These are phyloP conservation scores for Pseudopithomyces chartarum DNA, from an alignment of 2,329 filamentous ascomycete genomes.

Conservation along the genomic window DNA sequence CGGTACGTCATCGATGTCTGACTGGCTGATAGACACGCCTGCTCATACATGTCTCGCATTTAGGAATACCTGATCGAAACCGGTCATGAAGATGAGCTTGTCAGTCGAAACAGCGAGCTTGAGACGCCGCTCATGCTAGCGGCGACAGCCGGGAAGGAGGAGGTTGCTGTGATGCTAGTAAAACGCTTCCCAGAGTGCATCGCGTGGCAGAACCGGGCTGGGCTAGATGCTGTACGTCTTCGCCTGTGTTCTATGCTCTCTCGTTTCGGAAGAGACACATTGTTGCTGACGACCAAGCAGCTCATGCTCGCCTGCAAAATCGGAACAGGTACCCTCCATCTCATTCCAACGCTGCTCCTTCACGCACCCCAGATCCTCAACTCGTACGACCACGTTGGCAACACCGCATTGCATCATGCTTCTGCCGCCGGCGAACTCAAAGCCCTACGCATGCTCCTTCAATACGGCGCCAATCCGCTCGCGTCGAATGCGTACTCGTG, in stretches of 20 bases:
- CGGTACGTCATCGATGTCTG: slow-evolving; percentile 45
- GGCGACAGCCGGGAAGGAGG: slow-evolving; percentile 69
- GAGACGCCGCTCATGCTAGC: slow-evolving; percentile 85
- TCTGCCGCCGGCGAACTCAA: slow-evolving; percentile 80
- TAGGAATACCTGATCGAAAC: slow-evolving; percentile 69
- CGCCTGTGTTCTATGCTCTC: too few species aligned
- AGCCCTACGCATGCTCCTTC: slow-evolving; percentile 75
- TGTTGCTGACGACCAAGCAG: slow-evolving; percentile 1
- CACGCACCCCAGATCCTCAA: slow-evolving; percentile 34
- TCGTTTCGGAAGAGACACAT: not conserved
- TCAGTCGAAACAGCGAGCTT: slow-evolving; percentile 77
- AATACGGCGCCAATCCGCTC: slow-evolving; percentile 76
- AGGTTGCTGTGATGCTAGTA: slow-evolving; percentile 74
- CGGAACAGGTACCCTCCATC: slow-evolving; percentile 50
- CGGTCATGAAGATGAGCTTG: slow-evolving; percentile 74
- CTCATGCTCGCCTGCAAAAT: slow-evolving; percentile 47
- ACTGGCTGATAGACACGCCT: not conserved
- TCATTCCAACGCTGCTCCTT: slow-evolving; percentile 46
- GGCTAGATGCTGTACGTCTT: slow-evolving; percentile 67
- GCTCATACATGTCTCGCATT: slow-evolving; percentile 5
- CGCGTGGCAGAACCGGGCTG: slow-evolving; percentile 66
- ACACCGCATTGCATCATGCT: slow-evolving; percentile 86
- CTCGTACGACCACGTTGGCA: slow-evolving; percentile 70
- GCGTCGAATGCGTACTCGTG: slow-evolving; percentile 77
- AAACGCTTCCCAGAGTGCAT: slow-evolving; percentile 67